Conservation (phyloP, 148 eudicot genomes). For the Amaranthus palmeri region DNA sequence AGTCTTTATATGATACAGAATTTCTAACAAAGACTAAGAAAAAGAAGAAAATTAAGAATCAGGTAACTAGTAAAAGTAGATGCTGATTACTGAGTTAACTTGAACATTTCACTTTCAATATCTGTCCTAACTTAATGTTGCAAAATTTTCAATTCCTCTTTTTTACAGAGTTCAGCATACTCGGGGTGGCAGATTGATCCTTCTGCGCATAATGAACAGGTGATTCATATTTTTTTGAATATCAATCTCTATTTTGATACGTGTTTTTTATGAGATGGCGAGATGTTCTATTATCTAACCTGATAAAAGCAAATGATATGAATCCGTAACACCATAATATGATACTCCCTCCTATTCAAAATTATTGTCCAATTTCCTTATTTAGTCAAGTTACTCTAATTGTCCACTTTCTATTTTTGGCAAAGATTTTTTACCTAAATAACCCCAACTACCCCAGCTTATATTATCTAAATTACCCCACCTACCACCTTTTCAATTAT, state of each 20-base stretch:
- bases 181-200: conserved; percentile 69
- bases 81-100: background rate
- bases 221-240: background rate
- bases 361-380: too few species aligned
- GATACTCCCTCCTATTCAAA: too few species aligned
- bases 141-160: conserved; percentile 10
- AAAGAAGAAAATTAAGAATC: conserved; percentile 74
- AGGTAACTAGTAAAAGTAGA: conserved; percentile 35
- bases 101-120: background rate
- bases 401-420: too few species aligned
- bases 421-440: too few species aligned
- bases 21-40: conserved; percentile 58
- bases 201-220: conserved; percentile 70
- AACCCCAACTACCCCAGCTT: too few species aligned
- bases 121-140: conserved; percentile 2
- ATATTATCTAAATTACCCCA: too few species aligned
- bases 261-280: background rate
- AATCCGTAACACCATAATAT: too few species aligned
- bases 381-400: too few species aligned
- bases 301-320: background rate
- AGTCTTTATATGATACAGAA: conserved; percentile 55
- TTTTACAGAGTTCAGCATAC: conserved; percentile 49
- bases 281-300: background rate
- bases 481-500: too few species aligned
- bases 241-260: background rate